phyloP scores from a whole-genome alignment of 371 early-diverging fungal genomes.

The Parasitella parasitica region DNA sequence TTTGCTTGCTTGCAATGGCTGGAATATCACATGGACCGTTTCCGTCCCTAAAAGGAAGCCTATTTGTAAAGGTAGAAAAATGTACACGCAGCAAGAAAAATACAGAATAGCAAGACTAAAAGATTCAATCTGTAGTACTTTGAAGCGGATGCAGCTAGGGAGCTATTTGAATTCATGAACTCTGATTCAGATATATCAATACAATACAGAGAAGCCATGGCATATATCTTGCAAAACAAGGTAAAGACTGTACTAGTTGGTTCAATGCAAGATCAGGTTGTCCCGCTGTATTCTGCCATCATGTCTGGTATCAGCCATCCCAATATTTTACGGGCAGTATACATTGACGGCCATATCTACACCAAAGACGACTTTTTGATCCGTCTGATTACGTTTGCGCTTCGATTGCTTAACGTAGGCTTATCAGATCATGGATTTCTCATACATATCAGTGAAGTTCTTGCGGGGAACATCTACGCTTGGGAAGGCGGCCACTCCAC shows the following conservation, averaged over 20 bases:
- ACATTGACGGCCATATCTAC: slow-evolving; percentile 78
- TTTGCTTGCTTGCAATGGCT: slow-evolving; percentile 88
- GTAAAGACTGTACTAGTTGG: slow-evolving; percentile 70
- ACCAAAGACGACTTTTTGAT: slow-evolving; percentile 80
- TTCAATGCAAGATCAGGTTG: slow-evolving; percentile 91
- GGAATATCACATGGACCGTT: slow-evolving; percentile 91
- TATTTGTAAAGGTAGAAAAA: slow-evolving; percentile 62
- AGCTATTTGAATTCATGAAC: slow-evolving; percentile 90
- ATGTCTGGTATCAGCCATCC: slow-evolving; percentile 85
- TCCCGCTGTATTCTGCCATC: slow-evolving; percentile 90
- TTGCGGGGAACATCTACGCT: slow-evolving; percentile 83
- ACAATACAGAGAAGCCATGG: slow-evolving; percentile 68
- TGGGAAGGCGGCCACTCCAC: slow-evolving; percentile 89
- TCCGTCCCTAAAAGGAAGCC: slow-evolving; percentile 73
- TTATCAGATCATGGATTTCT: slow-evolving; percentile 82
- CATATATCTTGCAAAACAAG: slow-evolving; percentile 63
- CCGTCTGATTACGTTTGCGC: slow-evolving; percentile 77
- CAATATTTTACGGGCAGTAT: slow-evolving; percentile 83
- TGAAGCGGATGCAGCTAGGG: slow-evolving; percentile 88
- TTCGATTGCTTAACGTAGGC: slow-evolving; percentile 83
- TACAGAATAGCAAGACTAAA: not conserved
- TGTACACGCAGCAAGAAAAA: not conserved
- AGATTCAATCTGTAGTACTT: slow-evolving; percentile 55
- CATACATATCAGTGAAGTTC: slow-evolving; percentile 78
- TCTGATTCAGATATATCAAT: slow-evolving; percentile 63